Evolutionary conservation across 768 basidiomycete genomes (phyloP), one percentile per base, ranked within the genome.

Genomic region (Pulveroboletus sp.): DNA sequence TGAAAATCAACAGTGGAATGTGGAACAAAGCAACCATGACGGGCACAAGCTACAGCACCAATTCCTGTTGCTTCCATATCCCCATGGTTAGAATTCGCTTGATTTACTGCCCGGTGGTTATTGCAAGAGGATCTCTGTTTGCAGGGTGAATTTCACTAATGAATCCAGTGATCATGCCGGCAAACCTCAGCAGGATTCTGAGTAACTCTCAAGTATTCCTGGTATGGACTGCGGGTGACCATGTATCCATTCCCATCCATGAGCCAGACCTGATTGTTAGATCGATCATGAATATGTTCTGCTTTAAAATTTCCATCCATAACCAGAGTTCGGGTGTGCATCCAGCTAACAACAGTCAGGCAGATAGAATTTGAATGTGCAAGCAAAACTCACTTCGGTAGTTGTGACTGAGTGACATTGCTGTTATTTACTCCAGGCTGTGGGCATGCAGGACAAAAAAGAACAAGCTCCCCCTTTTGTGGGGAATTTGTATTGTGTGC

Each of bases 371-470:
- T n/a, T n/a, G n/a, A n/a, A n/a, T n/a, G n/a, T n/a, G n/a, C n/a
- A n/a, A n/a, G n/a, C n/a, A n/a, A n/a, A n/a, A n/a, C n/a, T n/a
- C n/a, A n/a, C n/a, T n/a, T n/a, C n/a, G n/a, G n/a, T n/a, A n/a
- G n/a, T n/a, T n/a, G n/a, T n/a, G n/a, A n/a, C n/a, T n/a, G n/a
- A n/a, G n/a, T n/a, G n/a, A n/a, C n/a, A n/a, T n/a, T n/a, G n/a
- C n/a, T n/a, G n/a, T n/a, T n/a, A 5, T 43, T 43, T 3, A 65
- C 47, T 0, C 57, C 61, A 0, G 59, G 62, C 14, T 65, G 64
- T 4, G 62, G 66, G 43, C 67, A 70, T 5, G 61, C 51, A 0
- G 62, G 55, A 17, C 68, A 66, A 11, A 63, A 57, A 1, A 65
- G 23, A 1, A 6, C 46, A 6, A 53, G 22, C 1, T 52, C 30